Evolutionary conservation across 1,284 basidiomycete genomes (phyloP), one percentile per base, ranked within the genome.

Genomic region (Rhodotorula glutinis): DNA sequence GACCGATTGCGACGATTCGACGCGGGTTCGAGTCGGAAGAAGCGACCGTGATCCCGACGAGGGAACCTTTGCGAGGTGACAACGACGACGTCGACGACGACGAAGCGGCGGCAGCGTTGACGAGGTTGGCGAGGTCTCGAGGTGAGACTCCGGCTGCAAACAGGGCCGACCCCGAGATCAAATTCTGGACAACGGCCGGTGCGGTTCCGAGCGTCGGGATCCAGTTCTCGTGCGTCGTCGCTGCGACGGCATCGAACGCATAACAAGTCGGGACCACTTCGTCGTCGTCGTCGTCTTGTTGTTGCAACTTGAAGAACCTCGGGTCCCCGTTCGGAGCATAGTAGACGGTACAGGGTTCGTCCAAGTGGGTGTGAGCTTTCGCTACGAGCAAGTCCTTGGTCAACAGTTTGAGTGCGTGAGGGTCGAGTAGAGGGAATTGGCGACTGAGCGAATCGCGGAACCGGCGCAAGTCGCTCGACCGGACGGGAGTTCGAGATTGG

Each of bases 1-100:
- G 80, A 0, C 89, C 88, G 16, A 91, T 85, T 33, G 86, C 88
- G 29, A 91, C 11, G 88, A 87, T 33, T 83, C 79, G 58, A 11
- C 38, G 57, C 47, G 58, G 33, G n/a, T 40, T 44, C 44, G 58
- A 38, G n/a, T n/a, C n/a, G 25, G 47, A 25, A 2, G 38, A 10
- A 11, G 49, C 49, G 29, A 66, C 60, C 29, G 53, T 29, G 53
- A 71, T 80, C 19, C 84, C 80, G 38, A 90, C 87, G 27, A 90
- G 81, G 27, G 80, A 78, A 53, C 67, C 67, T 44, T 47, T 38
- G 60, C 19, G n/a, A 1, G 25, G 55, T 7, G 43, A 44, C 17
- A 16, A 16, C 9, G 1, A 65, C 63, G 11, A 72, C 57, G 27
- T 23, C 30, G 1, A 14, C 9, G 8, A 72, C 55, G 23, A 53